phyloP scores from a whole-genome alignment of 768 basidiomycete species.

The Tricholoma hemisulphureum region DNA sequence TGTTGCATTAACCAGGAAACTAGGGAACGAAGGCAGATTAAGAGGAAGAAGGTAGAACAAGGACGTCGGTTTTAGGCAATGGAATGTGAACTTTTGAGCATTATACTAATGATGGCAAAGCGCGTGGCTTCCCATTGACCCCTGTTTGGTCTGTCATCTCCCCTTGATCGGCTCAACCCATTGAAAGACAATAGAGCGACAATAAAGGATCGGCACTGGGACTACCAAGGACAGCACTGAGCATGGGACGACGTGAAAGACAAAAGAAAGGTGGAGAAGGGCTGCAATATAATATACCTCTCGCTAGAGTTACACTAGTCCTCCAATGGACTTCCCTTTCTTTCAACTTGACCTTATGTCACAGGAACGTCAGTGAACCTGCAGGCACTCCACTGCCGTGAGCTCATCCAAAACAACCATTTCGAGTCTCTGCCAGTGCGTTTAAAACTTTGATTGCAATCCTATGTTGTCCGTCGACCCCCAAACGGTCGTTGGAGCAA shows the following conservation, averaged over 20 bases:
- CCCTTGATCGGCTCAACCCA: not conserved
- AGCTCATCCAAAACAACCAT: no score
- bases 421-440: no score
- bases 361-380: no score
- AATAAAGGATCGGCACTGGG: not conserved
- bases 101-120: conserved; percentile 19
- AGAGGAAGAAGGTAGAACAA: conserved; percentile 37
- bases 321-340: not conserved
- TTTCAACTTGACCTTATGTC: not conserved
- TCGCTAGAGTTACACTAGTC: not conserved
- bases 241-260: not conserved
- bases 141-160: conserved; percentile 14
- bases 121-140: conserved; percentile 21
- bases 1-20: conserved; percentile 41
- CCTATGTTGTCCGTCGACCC: no score
- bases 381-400: no score
- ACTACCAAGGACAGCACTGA: not conserved
- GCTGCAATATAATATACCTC: not conserved
- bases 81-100: conserved; percentile 9
- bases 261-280: not conserved
- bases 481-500: no score
- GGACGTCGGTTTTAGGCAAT: conserved; percentile 31
- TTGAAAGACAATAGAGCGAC: not conserved
- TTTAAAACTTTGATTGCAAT: no score
- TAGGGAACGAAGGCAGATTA: conserved; percentile 30